phyloP scores from a whole-genome alignment of 306 rosid species.

The Malus orientalis region DNA sequence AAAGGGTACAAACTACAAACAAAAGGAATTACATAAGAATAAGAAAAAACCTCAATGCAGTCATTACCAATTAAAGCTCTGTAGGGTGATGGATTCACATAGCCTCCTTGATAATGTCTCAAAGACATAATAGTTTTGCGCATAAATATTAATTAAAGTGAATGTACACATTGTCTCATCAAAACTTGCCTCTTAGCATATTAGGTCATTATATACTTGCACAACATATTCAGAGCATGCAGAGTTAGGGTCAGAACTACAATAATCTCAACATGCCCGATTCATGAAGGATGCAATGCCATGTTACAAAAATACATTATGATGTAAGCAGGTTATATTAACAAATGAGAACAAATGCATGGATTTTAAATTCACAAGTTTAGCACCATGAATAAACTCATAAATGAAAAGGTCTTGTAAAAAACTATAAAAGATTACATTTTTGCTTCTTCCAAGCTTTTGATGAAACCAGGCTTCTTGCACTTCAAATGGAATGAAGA shows the following conservation, averaged over 20 bases:
- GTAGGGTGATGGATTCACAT: not conserved
- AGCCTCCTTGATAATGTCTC: not conserved
- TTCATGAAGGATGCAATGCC: not conserved
- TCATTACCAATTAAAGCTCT: not conserved
- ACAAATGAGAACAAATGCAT: not conserved
- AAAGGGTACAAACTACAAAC: not conserved
- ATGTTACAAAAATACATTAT: not conserved
- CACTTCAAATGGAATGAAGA: conserved; percentile 81
- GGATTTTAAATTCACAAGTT: not conserved
- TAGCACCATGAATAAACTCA: not conserved
- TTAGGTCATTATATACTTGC: not conserved
- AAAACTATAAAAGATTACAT: conserved; percentile 34
- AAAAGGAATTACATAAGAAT: not conserved
- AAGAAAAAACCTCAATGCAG: not conserved
- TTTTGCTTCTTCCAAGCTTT: conserved; percentile 93
- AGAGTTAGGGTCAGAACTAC: not conserved
- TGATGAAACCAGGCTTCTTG: conserved; percentile 68
- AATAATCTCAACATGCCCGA: conserved; percentile 12
- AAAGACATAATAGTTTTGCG: not conserved
- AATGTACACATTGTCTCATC: not conserved
- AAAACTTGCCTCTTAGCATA: conserved; percentile 1
- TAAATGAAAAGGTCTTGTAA: not conserved
- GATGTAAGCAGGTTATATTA: not conserved
- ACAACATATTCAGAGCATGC: not conserved
- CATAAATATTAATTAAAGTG: not conserved